Conservation (phyloP, 2,329 filamentous ascomycete species). For the Xylaria arbuscula region DNA sequence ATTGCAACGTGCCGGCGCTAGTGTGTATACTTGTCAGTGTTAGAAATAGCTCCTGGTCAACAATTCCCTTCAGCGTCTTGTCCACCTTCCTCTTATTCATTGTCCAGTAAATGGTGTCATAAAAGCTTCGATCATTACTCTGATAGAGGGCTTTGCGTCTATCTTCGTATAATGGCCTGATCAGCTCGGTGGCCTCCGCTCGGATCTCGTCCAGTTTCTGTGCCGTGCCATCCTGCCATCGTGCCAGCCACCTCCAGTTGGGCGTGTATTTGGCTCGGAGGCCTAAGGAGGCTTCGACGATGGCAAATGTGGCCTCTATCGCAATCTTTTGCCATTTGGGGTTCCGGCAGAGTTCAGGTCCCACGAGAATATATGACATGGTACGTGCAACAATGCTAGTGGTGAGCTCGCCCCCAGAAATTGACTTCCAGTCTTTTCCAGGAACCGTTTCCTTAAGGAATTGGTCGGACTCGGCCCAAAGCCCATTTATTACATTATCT, state of each 20-base stretch:
- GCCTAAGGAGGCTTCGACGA: slow-evolving; percentile 20
- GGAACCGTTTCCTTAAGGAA: slow-evolving; percentile 15
- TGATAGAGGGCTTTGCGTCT: slow-evolving; percentile 5
- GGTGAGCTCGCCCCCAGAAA: slow-evolving; percentile 15
- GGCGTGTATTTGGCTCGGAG: slow-evolving; percentile 29
- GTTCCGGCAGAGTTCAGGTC: slow-evolving; percentile 28
- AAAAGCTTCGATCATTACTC: slow-evolving; percentile 3
- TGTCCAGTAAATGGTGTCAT: slow-evolving; percentile 32
- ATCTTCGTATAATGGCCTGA: slow-evolving; percentile 24
- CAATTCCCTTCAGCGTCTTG: slow-evolving; percentile 5
- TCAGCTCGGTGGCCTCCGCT: slow-evolving; percentile 14
- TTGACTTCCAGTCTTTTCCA: slow-evolving; percentile 10
- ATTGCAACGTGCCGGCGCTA: slow-evolving; percentile 18
- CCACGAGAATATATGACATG: slow-evolving; percentile 31
- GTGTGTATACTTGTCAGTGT: slow-evolving; percentile 35
- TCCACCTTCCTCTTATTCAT: slow-evolving; percentile 11
- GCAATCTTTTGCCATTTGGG: slow-evolving; percentile 30
- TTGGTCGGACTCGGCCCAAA: slow-evolving; percentile 13
- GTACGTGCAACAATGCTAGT: slow-evolving; percentile 24
- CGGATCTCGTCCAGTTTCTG: slow-evolving; percentile 11
- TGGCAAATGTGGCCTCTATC: slow-evolving; percentile 26
- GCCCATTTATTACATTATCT: slow-evolving; percentile 16
- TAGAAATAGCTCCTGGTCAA: slow-evolving; percentile 34
- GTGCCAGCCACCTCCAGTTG: slow-evolving; percentile 25
- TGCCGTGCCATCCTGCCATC: slow-evolving; percentile 19